Evolutionary conservation across 1,139 yeast genomes (phyloP).

Genomic region (Meyerozyma guilliermondii): DNA sequence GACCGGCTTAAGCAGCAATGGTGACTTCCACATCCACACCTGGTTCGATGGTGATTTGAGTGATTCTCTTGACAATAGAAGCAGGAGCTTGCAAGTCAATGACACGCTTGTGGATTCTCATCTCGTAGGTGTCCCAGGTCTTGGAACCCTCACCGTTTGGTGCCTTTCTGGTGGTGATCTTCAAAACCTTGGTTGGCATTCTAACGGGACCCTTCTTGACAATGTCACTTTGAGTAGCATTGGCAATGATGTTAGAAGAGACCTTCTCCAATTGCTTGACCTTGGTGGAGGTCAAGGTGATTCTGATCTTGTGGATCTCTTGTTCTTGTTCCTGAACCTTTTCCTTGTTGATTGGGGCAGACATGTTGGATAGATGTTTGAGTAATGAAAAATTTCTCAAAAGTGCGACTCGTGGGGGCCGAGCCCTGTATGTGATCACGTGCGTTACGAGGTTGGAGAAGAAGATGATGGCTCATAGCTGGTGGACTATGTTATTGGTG

Average conservation of each 20-base stretch:
- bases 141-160: slow-evolving; percentile 99
- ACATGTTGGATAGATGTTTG: slow-evolving; percentile 57
- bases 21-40: slow-evolving; percentile 31
- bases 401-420: slow-evolving; percentile 2
- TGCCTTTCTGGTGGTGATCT: slow-evolving; percentile 99
- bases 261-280: slow-evolving; percentile 96
- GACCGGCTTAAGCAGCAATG: slow-evolving; percentile 22
- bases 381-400: slow-evolving; percentile 10
- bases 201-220: slow-evolving; percentile 98
- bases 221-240: slow-evolving; percentile 79
- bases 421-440: slow-evolving; percentile 5
- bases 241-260: slow-evolving; percentile 82
- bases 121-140: slow-evolving; percentile 99
- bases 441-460: background rate
- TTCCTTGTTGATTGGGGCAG: slow-evolving; percentile 80
- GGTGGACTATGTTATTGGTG: background rate
- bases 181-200: slow-evolving; percentile 98
- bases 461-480: background rate
- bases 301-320: slow-evolving; percentile 95
- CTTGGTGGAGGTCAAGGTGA: slow-evolving; percentile 98
- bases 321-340: slow-evolving; percentile 65
- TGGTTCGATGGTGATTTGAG: slow-evolving; percentile 81
- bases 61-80: slow-evolving; percentile 88
- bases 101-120: slow-evolving; percentile 99
- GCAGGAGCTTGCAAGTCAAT: slow-evolving; percentile 98